Evolutionary conservation across 805 yeast genomes (phyloP).

Genomic region (Teunomyces stri): DNA sequence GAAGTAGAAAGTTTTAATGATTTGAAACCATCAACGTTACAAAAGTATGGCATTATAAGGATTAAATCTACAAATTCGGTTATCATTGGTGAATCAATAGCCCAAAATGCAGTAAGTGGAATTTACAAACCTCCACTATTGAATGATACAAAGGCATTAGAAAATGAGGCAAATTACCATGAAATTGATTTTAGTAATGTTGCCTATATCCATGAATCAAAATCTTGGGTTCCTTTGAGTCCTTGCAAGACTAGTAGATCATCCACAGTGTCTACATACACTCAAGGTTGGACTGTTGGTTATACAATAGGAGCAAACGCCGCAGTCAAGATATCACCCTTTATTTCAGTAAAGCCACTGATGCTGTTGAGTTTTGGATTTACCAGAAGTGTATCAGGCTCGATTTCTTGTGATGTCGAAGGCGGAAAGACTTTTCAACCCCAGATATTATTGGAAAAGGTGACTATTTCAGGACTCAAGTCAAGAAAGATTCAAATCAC

Average conservation of each 20-base stretch:
- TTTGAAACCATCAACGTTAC: background rate
- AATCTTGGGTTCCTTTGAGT: background rate
- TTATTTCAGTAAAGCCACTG: background rate
- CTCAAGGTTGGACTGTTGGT: constrained; percentile 1
- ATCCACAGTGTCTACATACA: background rate
- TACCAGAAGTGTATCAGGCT: background rate
- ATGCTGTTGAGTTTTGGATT: background rate
- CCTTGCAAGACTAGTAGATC: background rate
- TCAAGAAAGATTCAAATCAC: background rate
- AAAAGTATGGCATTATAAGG: background rate
- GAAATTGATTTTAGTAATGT: background rate
- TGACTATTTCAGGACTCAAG: background rate
- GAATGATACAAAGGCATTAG: background rate
- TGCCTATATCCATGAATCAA: background rate
- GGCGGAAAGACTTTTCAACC: constrained; percentile 1
- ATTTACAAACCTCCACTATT: background rate
- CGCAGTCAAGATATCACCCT: background rate
- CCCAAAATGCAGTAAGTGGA: background rate
- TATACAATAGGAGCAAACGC: background rate
- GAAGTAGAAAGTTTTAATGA: background rate
- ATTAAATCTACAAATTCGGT: background rate
- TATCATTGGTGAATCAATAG: background rate
- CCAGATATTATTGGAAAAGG: background rate
- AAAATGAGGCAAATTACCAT: background rate
- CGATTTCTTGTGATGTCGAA: constrained; percentile 1